phyloP scores from a whole-genome alignment of 257 asterid genomes.

The Cruciata laevipes region DNA sequence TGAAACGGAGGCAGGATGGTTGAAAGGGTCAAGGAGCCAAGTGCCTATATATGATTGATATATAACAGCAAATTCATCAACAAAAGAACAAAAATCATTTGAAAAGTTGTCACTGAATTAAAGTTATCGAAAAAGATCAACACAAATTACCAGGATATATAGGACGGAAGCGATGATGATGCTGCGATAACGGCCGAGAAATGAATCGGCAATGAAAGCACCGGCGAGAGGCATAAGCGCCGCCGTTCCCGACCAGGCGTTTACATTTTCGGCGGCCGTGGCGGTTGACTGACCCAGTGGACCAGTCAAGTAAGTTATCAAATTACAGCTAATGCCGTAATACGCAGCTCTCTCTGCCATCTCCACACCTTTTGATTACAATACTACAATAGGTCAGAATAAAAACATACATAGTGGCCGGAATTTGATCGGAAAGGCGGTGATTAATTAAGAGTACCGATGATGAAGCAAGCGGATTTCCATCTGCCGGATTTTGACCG shows the following conservation, averaged over 20 bases:
- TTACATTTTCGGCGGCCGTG: slow-evolving; percentile 33
- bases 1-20: neutral
- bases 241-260: slow-evolving; percentile 35
- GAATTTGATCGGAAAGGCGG: neutral
- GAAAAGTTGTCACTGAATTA: neutral
- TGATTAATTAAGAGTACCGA: slow-evolving; percentile 17
- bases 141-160: slow-evolving; percentile 24
- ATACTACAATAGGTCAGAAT: neutral
- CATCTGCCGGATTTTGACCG: slow-evolving; percentile 30
- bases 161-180: slow-evolving; percentile 29
- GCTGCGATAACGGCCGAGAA: slow-evolving; percentile 37
- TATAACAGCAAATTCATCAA: neutral
- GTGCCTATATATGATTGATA: neutral
- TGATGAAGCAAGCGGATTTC: slow-evolving; percentile 33
- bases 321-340: slow-evolving; percentile 30
- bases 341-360: slow-evolving; percentile 38
- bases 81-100: neutral
- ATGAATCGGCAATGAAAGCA: slow-evolving; percentile 37
- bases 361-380: slow-evolving; percentile 27
- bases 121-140: neutral
- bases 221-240: slow-evolving; percentile 32
- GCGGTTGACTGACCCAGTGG: slow-evolving; percentile 44
- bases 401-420: neutral
- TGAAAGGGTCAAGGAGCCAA: neutral
- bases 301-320: slow-evolving; percentile 39